Base-by-base conservation (phyloP, 352 stramenopile species). In the Phytophthora macrochlamydospora region DNA sequence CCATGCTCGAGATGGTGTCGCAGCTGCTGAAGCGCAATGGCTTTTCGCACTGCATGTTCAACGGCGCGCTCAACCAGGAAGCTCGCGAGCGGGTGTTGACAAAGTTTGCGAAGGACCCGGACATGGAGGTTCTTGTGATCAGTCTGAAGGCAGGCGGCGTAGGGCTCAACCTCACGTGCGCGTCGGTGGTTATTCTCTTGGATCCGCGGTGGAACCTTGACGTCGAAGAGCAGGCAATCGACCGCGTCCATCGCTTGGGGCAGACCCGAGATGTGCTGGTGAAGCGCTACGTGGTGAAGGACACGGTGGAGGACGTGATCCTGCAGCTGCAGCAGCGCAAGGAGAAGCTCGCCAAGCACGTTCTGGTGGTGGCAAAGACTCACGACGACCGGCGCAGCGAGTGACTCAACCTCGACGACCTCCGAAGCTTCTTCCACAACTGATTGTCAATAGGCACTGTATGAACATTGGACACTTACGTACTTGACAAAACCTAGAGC, bases 171-270 rank as follows among this genome's bases (percentile, higher is more conserved):
- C 77, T 98, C 48, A 97, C 87, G 50, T 85, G 87, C 32, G 93
- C 91, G 29, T 97, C 86, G 1, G 81, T 96, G 4, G 90, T 97
- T 37, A 92, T 98, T 42, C 72, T 98, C 37, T 72, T 97, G 28
- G 93, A 97, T 57, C 90, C 93, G 57, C 98, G 93, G 93, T 98
- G 93, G 95, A 98, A 99, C 71, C 81, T 87, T 13, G 88, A 87
- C 45, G 82, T 98, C 12, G 94, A 99, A 59, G 83, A 96, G 32
- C 97, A 99, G 71, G 97, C 97, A 0, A 94, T 99, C 48, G 94
- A 98, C 77, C 85, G 93, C 43, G 90, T 97, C 35, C 92, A 97
- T 52, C 89, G 93, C 2, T 72, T 98, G 5, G 93, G 92, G 1
- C 91, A 98, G 74, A 81, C 73, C 0, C 81, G 87, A 37, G 76